A percentile compares a stretch with the other conserved stretches of the same genome.
Evolutionary conservation across 1,284 basidiomycete genomes (phyloP).

Genomic region (Apiotrichum porosum): DNA sequence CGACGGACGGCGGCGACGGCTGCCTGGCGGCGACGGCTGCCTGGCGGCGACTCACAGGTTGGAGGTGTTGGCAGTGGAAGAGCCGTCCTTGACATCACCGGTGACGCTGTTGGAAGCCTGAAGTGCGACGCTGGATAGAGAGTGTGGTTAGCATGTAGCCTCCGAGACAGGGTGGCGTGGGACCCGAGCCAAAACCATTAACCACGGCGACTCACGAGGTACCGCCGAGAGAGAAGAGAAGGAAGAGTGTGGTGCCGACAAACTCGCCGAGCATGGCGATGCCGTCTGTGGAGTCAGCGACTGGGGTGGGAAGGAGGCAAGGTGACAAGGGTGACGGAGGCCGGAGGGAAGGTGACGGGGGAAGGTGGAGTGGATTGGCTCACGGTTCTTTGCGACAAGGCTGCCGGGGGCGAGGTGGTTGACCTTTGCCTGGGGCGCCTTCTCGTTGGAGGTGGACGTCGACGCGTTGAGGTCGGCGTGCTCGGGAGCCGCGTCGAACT

Average conservation of each 20-base stretch:
- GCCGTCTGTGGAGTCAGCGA: slow-evolving; percentile 27
- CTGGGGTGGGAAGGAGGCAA: neutral
- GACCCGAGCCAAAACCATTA: no score
- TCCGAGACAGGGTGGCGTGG: no score
- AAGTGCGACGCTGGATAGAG: slow-evolving; percentile 38
- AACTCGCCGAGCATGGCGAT: slow-evolving; percentile 52
- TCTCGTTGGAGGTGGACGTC: slow-evolving; percentile 4
- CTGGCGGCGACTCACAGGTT: slow-evolving; percentile 37
- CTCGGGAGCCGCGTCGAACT: slow-evolving; percentile 8
- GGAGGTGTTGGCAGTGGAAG: slow-evolving; percentile 36
- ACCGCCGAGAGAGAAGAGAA: slow-evolving; percentile 45
- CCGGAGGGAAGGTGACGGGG: no score
- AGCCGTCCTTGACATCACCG: slow-evolving; percentile 29
- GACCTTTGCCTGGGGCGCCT: neutral
- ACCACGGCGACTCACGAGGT: slow-evolving; percentile 33
- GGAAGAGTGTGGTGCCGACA: slow-evolving; percentile 49
- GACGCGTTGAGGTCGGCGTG: slow-evolving; percentile 5
- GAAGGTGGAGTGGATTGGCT: no score
- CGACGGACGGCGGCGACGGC: no score
- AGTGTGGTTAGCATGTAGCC: no score
- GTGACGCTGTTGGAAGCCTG: slow-evolving; percentile 41
- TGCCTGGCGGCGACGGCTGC: no score
- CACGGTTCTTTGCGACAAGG: slow-evolving; percentile 12
- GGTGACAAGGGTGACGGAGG: no score
- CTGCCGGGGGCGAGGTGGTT: slow-evolving; percentile 1